These are phyloP conservation scores for Talaromyces trachyspermus DNA, from an alignment of 495 filamentous ascomycete species.

Conservation along the genomic window DNA sequence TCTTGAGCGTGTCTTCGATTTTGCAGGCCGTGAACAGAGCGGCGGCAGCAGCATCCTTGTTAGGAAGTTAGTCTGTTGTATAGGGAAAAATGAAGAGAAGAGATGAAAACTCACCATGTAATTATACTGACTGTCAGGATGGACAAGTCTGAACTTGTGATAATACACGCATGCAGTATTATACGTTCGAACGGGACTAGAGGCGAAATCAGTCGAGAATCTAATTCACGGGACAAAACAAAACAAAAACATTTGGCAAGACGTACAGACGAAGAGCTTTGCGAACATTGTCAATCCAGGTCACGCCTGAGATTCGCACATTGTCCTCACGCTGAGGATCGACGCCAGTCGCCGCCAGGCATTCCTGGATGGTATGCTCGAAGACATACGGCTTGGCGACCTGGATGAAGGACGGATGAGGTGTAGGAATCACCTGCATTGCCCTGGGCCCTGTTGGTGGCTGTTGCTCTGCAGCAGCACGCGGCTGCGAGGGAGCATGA, in stretches of 20 bases:
- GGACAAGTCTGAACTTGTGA: slow-evolving; percentile 78
- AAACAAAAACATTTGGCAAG: not conserved
- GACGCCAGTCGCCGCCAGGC: slow-evolving; percentile 45
- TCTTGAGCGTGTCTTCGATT: slow-evolving; percentile 95
- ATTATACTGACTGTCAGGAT: slow-evolving; percentile 65
- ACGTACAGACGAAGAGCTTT: slow-evolving; percentile 61
- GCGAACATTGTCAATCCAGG: slow-evolving; percentile 74
- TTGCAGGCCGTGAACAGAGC: slow-evolving; percentile 91
- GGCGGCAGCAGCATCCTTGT: slow-evolving; percentile 75
- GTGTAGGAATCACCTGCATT: slow-evolving; percentile 27
- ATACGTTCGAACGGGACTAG: slow-evolving; percentile 72
- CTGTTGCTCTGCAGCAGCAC: not conserved
- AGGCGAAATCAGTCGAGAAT: slow-evolving; percentile 9
- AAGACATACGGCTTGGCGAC: slow-evolving; percentile 63
- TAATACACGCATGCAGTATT: slow-evolving; percentile 80
- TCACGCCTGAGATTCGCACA: slow-evolving; percentile 65
- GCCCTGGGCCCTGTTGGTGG: slow-evolving; percentile 5
- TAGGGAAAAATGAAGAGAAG: too few relatives aligned
- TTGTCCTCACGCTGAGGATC: slow-evolving; percentile 59
- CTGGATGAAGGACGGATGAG: slow-evolving; percentile 66
- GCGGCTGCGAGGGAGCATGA: slow-evolving; percentile 1
- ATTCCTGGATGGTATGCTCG: slow-evolving; percentile 52
- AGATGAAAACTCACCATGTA: slow-evolving; percentile 32
- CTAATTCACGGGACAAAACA: slow-evolving; percentile 3
- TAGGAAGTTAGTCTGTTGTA: slow-evolving; percentile 14